These are phyloP conservation scores for Cenchrus purpureus DNA, from an alignment of 176 grass and related monocot species.

Conservation along the genomic window DNA sequence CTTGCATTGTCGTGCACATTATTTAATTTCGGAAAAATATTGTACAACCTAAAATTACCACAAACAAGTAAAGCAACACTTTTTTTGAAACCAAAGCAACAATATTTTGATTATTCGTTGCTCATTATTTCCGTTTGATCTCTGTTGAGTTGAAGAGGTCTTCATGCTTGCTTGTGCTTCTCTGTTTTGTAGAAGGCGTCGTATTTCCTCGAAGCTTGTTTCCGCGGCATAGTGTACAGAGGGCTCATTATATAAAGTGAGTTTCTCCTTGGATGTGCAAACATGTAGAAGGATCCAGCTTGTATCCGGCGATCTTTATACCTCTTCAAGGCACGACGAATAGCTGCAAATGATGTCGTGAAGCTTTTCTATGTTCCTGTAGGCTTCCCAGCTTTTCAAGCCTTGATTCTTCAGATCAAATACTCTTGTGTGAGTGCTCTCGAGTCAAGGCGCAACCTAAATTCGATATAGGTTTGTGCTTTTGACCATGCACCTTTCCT, in stretches of 20 bases:
- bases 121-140: too few species aligned
- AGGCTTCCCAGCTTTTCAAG: neutral
- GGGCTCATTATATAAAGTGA: neutral
- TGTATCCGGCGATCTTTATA: neutral
- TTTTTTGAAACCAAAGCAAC: too few species aligned
- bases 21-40: too few species aligned
- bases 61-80: too few species aligned
- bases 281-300: neutral
- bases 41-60: too few species aligned
- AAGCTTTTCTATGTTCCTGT: neutral
- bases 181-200: neutral
- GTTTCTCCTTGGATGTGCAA: neutral
- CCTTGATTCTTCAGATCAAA: neutral
- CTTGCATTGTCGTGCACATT: too few species aligned
- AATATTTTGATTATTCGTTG: too few species aligned
- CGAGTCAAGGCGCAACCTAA: too few species aligned
- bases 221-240: neutral
- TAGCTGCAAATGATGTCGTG: too few species aligned
- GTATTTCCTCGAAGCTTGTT: neutral
- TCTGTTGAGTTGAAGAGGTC: neutral
- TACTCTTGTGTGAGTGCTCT: too few species aligned
- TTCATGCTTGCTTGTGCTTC: neutral
- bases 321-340: neutral
- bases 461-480: too few species aligned
- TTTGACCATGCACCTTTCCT: too few species aligned